A percentile compares a stretch with the other conserved stretches of the same genome.
These are phyloP conservation scores for Babesia sp. DNA, from an alignment of 169 alveolate genomes.

Conservation along the genomic window DNA sequence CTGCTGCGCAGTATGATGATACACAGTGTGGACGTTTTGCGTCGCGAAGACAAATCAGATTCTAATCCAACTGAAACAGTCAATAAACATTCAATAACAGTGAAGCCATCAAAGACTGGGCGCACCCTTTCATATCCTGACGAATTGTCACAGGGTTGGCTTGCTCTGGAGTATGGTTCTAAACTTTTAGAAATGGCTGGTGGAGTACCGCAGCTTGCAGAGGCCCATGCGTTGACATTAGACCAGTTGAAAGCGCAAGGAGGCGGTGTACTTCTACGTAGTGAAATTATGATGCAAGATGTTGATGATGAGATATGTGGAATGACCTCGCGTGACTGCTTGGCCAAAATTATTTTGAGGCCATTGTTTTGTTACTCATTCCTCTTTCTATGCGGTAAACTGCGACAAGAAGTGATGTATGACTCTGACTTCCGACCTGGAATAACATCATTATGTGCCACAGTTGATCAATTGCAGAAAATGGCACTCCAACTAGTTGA, in stretches of 20 bases:
- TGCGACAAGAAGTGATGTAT: constrained; percentile 48
- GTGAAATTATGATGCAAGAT: constrained; percentile 30
- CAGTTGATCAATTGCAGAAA: constrained; percentile 40
- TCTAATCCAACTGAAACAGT: neutral
- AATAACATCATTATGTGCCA: constrained; percentile 12
- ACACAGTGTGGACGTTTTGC: neutral
- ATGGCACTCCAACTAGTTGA: constrained; percentile 40
- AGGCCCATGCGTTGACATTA: constrained; percentile 37
- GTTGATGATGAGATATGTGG: constrained; percentile 37
- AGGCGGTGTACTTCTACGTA: constrained; percentile 45
- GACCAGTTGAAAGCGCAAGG: constrained; percentile 60
- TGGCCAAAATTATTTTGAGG: constrained; percentile 23
- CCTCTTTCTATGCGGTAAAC: constrained; percentile 30
- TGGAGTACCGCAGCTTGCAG: constrained; percentile 50
- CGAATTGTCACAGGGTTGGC: constrained; percentile 31
- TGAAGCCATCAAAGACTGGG: neutral
- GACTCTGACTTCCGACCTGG: constrained; percentile 50
- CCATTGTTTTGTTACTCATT: constrained; percentile 42
- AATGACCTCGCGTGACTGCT: constrained; percentile 12
- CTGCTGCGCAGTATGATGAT: constrained; percentile 18
- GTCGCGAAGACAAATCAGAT: neutral
- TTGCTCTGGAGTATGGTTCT: constrained; percentile 29
- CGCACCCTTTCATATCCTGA: constrained; percentile 21
- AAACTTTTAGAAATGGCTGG: constrained; percentile 45
- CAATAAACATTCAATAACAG: neutral